Conservation (phyloP, 805 yeast genomes). For the Cyberlindnera mississippiensis region DNA sequence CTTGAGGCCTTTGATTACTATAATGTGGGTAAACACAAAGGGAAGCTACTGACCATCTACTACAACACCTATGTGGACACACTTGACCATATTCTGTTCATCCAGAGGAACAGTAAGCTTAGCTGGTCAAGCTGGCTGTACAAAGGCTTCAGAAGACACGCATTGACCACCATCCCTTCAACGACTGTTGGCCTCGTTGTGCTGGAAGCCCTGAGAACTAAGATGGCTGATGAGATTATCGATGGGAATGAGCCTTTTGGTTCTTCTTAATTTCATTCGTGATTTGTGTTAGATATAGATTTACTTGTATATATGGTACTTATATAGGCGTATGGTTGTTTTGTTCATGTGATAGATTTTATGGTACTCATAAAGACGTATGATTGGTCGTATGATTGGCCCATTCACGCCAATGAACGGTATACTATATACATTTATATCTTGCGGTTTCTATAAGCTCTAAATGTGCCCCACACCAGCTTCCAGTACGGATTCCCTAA, state of each 20-base stretch:
- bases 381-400: no score
- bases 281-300: no score
- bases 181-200: constrained; percentile 83
- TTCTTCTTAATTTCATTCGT: no score
- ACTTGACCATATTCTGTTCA: constrained; percentile 50
- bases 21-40: constrained; percentile 26
- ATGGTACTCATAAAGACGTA: neutral
- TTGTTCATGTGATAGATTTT: no score
- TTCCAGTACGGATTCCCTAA: constrained; percentile 26
- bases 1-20: constrained; percentile 75
- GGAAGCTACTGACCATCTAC: constrained; percentile 40
- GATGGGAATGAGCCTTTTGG: constrained; percentile 1
- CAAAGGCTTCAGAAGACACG: constrained; percentile 70
- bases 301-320: neutral
- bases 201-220: constrained; percentile 71
- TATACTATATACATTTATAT: constrained; percentile 9
- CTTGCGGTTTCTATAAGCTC: constrained; percentile 22
- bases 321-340: no score
- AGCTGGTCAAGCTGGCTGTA: constrained; percentile 67
- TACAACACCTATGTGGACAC: constrained; percentile 77
- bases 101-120: constrained; percentile 49
- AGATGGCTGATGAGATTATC: constrained; percentile 26
- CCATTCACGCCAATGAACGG: no score
- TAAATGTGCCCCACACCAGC: constrained; percentile 26
- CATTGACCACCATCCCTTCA: constrained; percentile 78